Evolutionary conservation across 164 flowering plant genomes (phyloP), one percentile per base, ranked within the genome.

Genomic region (Kalanchoe fedtschenkoi): DNA sequence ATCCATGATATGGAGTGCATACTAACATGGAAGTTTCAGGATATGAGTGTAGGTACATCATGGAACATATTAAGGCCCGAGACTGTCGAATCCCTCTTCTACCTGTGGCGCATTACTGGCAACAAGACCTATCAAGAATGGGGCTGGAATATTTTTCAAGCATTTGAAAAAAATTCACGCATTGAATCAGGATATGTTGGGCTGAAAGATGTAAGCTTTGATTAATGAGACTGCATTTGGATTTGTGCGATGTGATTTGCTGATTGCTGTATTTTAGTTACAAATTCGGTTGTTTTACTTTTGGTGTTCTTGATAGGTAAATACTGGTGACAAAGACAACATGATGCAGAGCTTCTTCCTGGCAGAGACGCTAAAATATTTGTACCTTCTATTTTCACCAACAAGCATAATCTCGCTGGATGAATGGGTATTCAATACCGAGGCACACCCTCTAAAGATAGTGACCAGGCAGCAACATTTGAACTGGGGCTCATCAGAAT

Each of bases 131-230:
- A 91, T 72, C 82, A 86, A 77, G 99, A 95, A 39, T 95, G 99
- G 97, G 99, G 99, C 65, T 95, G 99, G 99, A 86, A 91, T 67
- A 95, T 91, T 62, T 95, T 95, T 62, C 88, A 89, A 83, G 99
- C 99, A 65, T 95, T 95, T 75, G 99, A 95, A 72, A 91, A 81
- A 84, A 86, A 91, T 70, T 95, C 92, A 19, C 93, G 97, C 30
- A 61, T 74, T 34, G 96, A 91, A 43, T 70, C 96, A 0, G 99
- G 99, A 72, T 95, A 95, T 77, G 99, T 95, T 58, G 99, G 99
- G 55, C 74, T 95, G 56, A 86, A 83, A 73, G 99, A 95, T 85
- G 99, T 95, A 80, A 83, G 97, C 54, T 38, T 53, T 53, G 42
- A 32, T 63, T 24, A 38, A 60, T n/a, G 28, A 53, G 35, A 24